A percentile compares a stretch with the other conserved stretches of the same genome.
phyloP scores from a whole-genome alignment of 1,284 basidiomycete species.

The Gomphus bonarii region DNA sequence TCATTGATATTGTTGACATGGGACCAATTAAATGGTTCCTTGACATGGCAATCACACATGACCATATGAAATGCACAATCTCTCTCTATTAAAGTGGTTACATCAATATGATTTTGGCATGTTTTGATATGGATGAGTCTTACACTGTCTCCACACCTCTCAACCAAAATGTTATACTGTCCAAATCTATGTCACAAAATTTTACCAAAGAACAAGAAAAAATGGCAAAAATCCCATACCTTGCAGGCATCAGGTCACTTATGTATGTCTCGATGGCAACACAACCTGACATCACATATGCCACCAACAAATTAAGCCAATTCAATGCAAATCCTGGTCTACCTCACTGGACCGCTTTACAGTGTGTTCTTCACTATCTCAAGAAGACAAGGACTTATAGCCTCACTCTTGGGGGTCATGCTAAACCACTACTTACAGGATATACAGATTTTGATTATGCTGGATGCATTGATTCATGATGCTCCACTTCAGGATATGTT shows the following conservation, averaged over 20 bases:
- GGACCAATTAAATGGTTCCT: too few species aligned
- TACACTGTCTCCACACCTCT: too few species aligned
- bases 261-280: constrained; percentile 23
- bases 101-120: too few species aligned
- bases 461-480: constrained; percentile 12
- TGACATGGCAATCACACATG: too few species aligned
- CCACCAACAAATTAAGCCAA: constrained; percentile 20
- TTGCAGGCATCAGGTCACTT: constrained; percentile 16
- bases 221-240: constrained; percentile 7
- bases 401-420: neutral
- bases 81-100: too few species aligned
- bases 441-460: constrained; percentile 24
- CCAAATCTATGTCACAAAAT: too few species aligned
- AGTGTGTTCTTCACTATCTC: constrained; percentile 23
- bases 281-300: constrained; percentile 23
- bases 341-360: constrained; percentile 18
- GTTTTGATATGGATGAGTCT: too few species aligned
- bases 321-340: constrained; percentile 19
- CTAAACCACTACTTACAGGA: constrained; percentile 7
- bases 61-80: too few species aligned
- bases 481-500: constrained; percentile 17
- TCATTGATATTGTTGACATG: too few species aligned
- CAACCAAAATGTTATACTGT: neutral
- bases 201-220: too few species aligned
- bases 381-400: constrained; percentile 13